These are phyloP conservation scores for Pinguiococcus pyrenoidosus DNA, from an alignment of 108 stramenopile genomes.

Conservation along the genomic window DNA sequence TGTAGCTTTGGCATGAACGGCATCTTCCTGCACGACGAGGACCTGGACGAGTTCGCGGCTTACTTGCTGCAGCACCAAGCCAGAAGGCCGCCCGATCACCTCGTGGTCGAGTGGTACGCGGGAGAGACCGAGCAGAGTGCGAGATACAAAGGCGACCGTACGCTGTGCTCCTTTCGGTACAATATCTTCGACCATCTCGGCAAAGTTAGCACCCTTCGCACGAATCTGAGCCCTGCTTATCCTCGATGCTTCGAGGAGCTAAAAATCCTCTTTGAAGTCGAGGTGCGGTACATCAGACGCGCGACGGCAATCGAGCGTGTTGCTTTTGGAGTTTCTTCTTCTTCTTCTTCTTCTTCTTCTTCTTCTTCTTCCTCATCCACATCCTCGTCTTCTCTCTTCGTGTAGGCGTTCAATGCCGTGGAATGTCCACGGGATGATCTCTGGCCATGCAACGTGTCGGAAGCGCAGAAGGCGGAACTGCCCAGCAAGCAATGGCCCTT, in stretches of 20 bases:
- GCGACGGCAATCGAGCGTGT: no score
- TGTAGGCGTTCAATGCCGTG: slow-evolving; percentile 23
- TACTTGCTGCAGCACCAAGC: slow-evolving; percentile 29
- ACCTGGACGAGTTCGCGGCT: slow-evolving; percentile 18
- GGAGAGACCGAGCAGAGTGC: slow-evolving; percentile 29
- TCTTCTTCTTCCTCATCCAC: no score
- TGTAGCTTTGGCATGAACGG: slow-evolving; percentile 43
- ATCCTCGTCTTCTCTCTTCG: no score
- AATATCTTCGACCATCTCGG: slow-evolving; percentile 42
- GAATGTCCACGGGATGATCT: slow-evolving; percentile 28
- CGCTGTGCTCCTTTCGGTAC: slow-evolving; percentile 35
- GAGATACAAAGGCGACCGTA: slow-evolving; percentile 10
- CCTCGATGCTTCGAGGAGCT: slow-evolving; percentile 37
- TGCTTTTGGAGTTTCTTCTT: no score
- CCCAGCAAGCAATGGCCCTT: no score
- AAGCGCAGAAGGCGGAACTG: no score
- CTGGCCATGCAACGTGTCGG: slow-evolving; percentile 34
- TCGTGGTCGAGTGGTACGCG: slow-evolving; percentile 52
- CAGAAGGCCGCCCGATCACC: slow-evolving; percentile 42
- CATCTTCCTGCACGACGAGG: slow-evolving; percentile 25
- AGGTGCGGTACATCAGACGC: no score
- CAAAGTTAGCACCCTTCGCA: slow-evolving; percentile 20
- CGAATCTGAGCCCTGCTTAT: slow-evolving; percentile 8
- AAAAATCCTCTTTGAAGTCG: slow-evolving; percentile 15
- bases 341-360: no score